These are phyloP conservation scores for Ceratobasidium papillatum DNA, from an alignment of 1,284 basidiomycete genomes.

Conservation along the genomic window DNA sequence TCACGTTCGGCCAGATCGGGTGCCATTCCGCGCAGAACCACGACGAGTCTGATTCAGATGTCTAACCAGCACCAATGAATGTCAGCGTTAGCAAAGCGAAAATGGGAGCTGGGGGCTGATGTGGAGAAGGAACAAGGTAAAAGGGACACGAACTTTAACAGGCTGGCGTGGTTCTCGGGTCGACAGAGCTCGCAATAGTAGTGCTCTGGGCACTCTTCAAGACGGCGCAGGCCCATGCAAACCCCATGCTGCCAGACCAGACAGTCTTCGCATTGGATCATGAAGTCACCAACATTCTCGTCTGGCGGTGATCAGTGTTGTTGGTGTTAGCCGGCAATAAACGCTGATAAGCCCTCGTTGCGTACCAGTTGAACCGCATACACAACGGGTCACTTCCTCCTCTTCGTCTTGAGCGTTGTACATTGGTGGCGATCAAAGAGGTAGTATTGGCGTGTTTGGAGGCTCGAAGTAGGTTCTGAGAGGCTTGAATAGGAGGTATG, in stretches of 20 bases:
- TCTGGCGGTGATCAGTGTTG: slow-evolving; percentile 60
- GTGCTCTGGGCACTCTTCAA: slow-evolving; percentile 81
- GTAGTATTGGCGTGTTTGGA: slow-evolving; percentile 11
- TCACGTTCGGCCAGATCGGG: not conserved
- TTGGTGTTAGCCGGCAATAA: slow-evolving; percentile 27
- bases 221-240: slow-evolving; percentile 92
- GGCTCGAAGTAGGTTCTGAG: not conserved
- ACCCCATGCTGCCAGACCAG: slow-evolving; percentile 98
- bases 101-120: not conserved
- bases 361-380: slow-evolving; percentile 86
- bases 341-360: slow-evolving; percentile 44
- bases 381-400: slow-evolving; percentile 89
- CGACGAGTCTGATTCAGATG: slow-evolving; percentile 5
- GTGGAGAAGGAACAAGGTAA: not conserved
- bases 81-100: slow-evolving; percentile 16
- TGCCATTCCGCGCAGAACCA: not conserved
- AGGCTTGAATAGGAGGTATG: slow-evolving; percentile 7
- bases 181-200: slow-evolving; percentile 95
- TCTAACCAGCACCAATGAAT: not conserved
- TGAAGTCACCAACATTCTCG: slow-evolving; percentile 81
- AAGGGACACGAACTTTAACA: slow-evolving; percentile 49
- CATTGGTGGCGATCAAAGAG: not conserved
- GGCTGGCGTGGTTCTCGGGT: slow-evolving; percentile 84
- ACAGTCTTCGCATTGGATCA: slow-evolving; percentile 98
- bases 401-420: slow-evolving; percentile 74